Conservation (phyloP, 352 stramenopile species). For the Plasmopara muralis region DNA sequence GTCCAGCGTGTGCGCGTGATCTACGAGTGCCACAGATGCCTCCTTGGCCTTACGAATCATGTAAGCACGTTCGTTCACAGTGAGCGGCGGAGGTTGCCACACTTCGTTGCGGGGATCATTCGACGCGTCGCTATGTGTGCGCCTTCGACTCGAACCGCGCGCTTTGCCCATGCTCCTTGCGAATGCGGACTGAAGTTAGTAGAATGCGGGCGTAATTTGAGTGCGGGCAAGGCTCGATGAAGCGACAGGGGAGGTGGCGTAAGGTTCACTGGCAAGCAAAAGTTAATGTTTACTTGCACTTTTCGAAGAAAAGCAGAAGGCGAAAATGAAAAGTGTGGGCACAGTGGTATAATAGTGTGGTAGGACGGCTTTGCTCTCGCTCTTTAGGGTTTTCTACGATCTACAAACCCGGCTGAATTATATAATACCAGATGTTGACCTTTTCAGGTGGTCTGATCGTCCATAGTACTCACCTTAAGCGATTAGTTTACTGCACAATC, state of each 20-base stretch:
- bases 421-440: neutral
- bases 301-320: constrained; percentile 7
- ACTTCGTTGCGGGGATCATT: neutral
- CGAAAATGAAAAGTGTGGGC: constrained; percentile 9
- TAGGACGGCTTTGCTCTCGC: constrained; percentile 14
- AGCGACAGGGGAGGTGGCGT: constrained; percentile 9
- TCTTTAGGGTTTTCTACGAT: constrained; percentile 26
- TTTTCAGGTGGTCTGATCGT: too few species aligned
- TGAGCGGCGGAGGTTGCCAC: constrained; percentile 26
- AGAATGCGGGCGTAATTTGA: constrained; percentile 13
- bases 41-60: constrained; percentile 66
- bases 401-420: constrained; percentile 7
- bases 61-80: constrained; percentile 40
- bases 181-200: constrained; percentile 12
- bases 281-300: constrained; percentile 7
- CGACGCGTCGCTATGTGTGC: constrained; percentile 12
- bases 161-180: constrained; percentile 14
- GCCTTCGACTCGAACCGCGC: constrained; percentile 16
- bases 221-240: constrained; percentile 1
- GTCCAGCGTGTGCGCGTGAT: constrained; percentile 67
- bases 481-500: too few species aligned
- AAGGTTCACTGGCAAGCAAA: neutral
- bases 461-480: too few species aligned
- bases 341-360: constrained; percentile 8
- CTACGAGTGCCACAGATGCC: constrained; percentile 56